These are phyloP conservation scores for Ustilago hordei DNA, from an alignment of 1,284 basidiomycete species.

Conservation along the genomic window DNA sequence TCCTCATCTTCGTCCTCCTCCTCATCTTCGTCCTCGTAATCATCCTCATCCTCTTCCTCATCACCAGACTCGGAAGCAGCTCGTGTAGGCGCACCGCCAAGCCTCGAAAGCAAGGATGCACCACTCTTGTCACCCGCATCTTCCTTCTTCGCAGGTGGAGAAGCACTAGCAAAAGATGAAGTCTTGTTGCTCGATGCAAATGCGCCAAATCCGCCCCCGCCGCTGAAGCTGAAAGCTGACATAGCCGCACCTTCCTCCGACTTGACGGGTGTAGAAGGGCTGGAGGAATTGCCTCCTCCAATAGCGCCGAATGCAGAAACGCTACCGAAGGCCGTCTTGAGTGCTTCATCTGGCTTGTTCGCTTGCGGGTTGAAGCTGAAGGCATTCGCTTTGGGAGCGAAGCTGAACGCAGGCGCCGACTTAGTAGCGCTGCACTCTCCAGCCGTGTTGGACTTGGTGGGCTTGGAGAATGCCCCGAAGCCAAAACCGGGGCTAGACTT, in stretches of 20 bases:
- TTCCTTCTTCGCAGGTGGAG: constrained; percentile 1
- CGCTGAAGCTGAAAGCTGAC: constrained; percentile 25
- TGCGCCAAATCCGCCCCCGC: constrained; percentile 22
- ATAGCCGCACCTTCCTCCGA: constrained; percentile 4
- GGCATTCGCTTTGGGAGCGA: constrained; percentile 11
- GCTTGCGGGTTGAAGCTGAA: constrained; percentile 38
- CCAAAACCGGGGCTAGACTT: constrained; percentile 33
- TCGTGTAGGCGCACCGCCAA: constrained; percentile 11
- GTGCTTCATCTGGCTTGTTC: background rate
- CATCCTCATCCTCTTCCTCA: constrained; percentile 72
- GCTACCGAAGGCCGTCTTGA: constrained; percentile 14
- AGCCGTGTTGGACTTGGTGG: background rate
- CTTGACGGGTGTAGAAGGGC: constrained; percentile 6
- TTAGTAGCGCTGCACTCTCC: background rate
- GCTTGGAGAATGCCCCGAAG: constrained; percentile 36
- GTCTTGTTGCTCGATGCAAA: constrained; percentile 22
- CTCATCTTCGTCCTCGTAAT: constrained; percentile 71
- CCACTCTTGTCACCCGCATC: constrained; percentile 9
- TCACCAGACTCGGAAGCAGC: constrained; percentile 74
- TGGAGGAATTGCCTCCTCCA: background rate
- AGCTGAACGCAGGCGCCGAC: constrained; percentile 1
- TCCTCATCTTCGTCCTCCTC: constrained; percentile 69
- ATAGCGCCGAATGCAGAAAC: constrained; percentile 17
- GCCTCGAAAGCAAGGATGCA: constrained; percentile 20
- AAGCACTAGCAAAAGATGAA: constrained; percentile 26